phyloP scores from a whole-genome alignment of 148 eudicot genomes.

The Camellia sinensis region DNA sequence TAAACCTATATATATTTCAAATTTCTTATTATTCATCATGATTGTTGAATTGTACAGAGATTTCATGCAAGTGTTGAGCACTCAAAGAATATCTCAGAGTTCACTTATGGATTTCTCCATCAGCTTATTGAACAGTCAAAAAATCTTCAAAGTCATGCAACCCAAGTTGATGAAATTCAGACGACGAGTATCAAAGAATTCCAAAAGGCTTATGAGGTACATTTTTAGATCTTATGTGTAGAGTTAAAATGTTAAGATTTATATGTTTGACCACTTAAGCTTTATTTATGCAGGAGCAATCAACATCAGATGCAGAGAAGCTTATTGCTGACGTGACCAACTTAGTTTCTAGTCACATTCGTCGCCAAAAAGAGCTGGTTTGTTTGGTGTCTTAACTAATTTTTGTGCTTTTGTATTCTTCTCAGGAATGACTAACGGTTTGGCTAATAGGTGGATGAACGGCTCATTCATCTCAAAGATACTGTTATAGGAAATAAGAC shows the following conservation, averaged over 20 bases:
- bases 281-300: conserved; percentile 56
- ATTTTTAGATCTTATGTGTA: neutral
- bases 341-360: conserved; percentile 65
- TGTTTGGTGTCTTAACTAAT: conserved; percentile 7
- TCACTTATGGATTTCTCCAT: conserved; percentile 49
- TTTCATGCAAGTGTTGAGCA: conserved; percentile 57
- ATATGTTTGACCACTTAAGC: conserved; percentile 5
- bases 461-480: conserved; percentile 58
- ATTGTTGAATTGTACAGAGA: conserved; percentile 44
- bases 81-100: conserved; percentile 57
- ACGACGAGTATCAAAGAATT: conserved; percentile 60
- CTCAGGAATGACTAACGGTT: neutral
- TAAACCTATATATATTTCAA: neutral
- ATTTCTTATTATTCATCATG: neutral
- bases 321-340: conserved; percentile 82
- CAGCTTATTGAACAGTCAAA: conserved; percentile 60
- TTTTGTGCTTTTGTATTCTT: neutral
- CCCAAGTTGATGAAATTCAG: conserved; percentile 62
- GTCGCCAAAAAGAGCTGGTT: conserved; percentile 82
- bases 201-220: conserved; percentile 76
- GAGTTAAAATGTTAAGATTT: neutral
- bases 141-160: conserved; percentile 60
- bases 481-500: conserved; percentile 51
- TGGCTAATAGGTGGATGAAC: conserved; percentile 64
- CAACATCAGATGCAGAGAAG: conserved; percentile 72